Evolutionary conservation across 352 stramenopile genomes (phyloP).

Genomic region (Peronospora belbahrii): DNA sequence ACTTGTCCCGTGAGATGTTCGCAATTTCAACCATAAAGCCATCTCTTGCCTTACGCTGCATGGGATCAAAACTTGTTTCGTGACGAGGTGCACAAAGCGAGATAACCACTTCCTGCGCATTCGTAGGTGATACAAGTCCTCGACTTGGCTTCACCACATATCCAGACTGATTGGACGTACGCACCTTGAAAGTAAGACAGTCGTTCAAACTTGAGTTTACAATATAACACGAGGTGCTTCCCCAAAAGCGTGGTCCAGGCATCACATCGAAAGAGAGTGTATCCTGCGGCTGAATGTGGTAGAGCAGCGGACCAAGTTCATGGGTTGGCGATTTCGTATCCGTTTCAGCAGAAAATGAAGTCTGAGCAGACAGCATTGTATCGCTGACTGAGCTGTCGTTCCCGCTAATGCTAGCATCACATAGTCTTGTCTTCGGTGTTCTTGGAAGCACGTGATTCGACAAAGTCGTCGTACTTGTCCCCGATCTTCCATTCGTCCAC

Average conservation of each 20-base stretch:
- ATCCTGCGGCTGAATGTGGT: constrained; percentile 39
- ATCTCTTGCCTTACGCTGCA: constrained; percentile 53
- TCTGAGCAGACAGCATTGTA: constrained; percentile 23
- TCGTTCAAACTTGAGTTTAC: constrained; percentile 44
- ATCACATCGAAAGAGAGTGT: constrained; percentile 37
- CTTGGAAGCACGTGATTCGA: no score
- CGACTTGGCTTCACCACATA: constrained; percentile 72
- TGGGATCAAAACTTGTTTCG: constrained; percentile 26
- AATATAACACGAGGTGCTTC: constrained; percentile 44
- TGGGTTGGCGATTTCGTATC: constrained; percentile 2
- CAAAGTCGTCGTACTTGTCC: constrained; percentile 3
- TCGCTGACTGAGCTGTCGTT: constrained; percentile 19
- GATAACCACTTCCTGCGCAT: constrained; percentile 52
- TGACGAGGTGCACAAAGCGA: constrained; percentile 36
- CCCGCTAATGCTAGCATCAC: constrained; percentile 19
- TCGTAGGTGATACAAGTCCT: constrained; percentile 52
- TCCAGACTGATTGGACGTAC: constrained; percentile 67
- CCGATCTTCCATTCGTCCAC: constrained; percentile 6
- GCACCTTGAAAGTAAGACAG: constrained; percentile 67
- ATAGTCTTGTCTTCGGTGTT: background rate
- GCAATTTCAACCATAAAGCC: constrained; percentile 66
- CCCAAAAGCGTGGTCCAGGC: constrained; percentile 25
- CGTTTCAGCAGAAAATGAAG: constrained; percentile 12
- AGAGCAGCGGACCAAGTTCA: constrained; percentile 21
- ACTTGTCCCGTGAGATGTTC: constrained; percentile 33